A percentile compares a stretch with the other conserved stretches of the same genome.
Conservation (phyloP, 2,329 filamentous ascomycete genomes). For the Trichophaea hybrida region DNA sequence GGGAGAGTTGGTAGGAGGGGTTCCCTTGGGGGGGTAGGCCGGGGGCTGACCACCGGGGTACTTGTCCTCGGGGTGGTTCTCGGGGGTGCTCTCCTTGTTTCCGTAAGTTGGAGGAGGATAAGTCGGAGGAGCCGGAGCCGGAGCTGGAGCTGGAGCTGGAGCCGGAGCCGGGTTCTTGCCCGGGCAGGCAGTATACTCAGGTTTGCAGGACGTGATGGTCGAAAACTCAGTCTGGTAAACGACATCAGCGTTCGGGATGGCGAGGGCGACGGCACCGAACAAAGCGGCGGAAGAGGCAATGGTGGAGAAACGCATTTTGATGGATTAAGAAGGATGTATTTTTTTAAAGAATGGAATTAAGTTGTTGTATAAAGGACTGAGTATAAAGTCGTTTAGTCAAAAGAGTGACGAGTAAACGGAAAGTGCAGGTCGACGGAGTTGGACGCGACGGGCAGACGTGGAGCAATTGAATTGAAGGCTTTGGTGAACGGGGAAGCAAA, state of each 20-base stretch:
- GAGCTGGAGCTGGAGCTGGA: conserved; percentile 29
- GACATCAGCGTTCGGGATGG: conserved; percentile 34
- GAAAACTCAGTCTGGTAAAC: conserved; percentile 45
- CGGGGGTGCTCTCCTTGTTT: conserved; percentile 24
- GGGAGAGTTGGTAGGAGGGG: not conserved
- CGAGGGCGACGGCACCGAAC: conserved; percentile 38
- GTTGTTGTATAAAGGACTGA: no score
- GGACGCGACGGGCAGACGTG: conserved; percentile 11
- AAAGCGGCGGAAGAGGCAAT: conserved; percentile 35
- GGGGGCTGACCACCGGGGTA: not conserved
- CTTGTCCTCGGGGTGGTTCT: not conserved
- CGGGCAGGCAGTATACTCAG: conserved; percentile 49
- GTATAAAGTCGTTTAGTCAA: not conserved
- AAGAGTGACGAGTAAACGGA: conserved; percentile 11
- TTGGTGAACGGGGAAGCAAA: conserved; percentile 1
- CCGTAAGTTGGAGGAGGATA: conserved; percentile 33
- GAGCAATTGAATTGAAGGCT: conserved; percentile 5
- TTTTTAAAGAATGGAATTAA: conserved; percentile 1
- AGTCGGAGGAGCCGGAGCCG: conserved; percentile 29
- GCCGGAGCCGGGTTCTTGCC: conserved; percentile 31
- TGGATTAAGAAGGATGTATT: not conserved
- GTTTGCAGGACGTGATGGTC: conserved; percentile 48
- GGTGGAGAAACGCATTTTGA: conserved; percentile 49
- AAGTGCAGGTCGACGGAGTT: conserved; percentile 12
- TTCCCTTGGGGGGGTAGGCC: not conserved